phyloP scores from a whole-genome alignment of 192 early-diverging fungal species.

The Backusella psychrophila region DNA sequence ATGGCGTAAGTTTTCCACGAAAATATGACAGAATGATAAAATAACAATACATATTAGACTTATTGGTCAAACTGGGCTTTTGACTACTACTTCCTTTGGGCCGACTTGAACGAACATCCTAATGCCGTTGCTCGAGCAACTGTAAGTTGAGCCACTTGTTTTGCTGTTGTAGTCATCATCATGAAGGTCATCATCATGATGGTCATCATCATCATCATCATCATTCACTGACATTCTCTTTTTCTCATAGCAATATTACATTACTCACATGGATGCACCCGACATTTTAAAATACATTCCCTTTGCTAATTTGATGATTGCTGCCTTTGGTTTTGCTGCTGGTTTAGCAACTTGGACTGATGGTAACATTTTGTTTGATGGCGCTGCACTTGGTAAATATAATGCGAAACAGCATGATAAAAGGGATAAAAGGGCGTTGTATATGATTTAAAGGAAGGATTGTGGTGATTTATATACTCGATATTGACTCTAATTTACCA shows the following conservation, averaged over 20 bases:
- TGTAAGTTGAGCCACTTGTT: conserved; percentile 12
- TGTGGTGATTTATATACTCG: not conserved
- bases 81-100: conserved; percentile 30
- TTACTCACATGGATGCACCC: conserved; percentile 17
- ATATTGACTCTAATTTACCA: not conserved
- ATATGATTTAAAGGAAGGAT: no score
- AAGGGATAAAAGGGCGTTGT: not conserved
- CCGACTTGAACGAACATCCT: conserved; percentile 21
- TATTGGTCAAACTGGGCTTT: conserved; percentile 35
- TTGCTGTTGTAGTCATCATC: not conserved
- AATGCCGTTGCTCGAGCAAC: conserved; percentile 23
- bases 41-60: conserved; percentile 6
- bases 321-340: conserved; percentile 20
- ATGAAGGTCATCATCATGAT: not conserved
- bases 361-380: conserved; percentile 31
- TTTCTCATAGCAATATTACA: conserved; percentile 25
- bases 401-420: not conserved
- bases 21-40: no score
- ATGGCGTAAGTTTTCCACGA: conserved; percentile 20
- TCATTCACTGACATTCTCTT: not conserved
- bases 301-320: conserved; percentile 28
- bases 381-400: conserved; percentile 27
- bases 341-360: conserved; percentile 29
- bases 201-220: not conserved
- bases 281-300: conserved; percentile 28